Conservation (phyloP, 768 basidiomycete species). For the Termitomyces bulborhizus region DNA sequence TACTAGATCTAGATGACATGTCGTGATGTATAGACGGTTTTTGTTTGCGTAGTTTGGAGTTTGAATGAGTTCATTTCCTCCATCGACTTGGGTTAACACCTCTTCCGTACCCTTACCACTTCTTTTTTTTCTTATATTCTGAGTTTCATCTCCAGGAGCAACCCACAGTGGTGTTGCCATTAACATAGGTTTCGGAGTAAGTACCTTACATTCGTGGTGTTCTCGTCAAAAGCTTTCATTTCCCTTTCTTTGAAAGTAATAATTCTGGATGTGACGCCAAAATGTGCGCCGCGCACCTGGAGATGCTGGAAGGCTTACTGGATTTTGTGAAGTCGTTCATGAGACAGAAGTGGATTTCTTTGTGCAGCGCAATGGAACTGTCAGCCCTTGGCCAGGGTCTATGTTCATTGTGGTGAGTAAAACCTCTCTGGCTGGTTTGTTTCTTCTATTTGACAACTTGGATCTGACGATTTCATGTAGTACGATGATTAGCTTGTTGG, state of each 20-base stretch:
- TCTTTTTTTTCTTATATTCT: no score
- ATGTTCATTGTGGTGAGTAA: slow-evolving; percentile 25
- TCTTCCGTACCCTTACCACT: no score
- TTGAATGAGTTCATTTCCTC: no score
- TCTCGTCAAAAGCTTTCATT: not conserved
- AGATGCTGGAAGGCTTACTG: slow-evolving; percentile 29
- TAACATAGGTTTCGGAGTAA: no score
- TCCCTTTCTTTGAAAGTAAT: not conserved
- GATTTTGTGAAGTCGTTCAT: slow-evolving; percentile 22
- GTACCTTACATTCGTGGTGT: not conserved
- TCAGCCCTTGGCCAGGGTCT: slow-evolving; percentile 30
- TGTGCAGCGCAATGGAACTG: slow-evolving; percentile 25
- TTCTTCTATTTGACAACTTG: not conserved
- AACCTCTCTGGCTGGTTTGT: not conserved
- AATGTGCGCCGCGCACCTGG: slow-evolving; percentile 42
- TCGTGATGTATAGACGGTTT: no score
- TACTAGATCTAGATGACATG: no score
- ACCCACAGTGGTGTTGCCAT: no score
- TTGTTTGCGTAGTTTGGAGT: no score
- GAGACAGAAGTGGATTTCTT: slow-evolving; percentile 29
- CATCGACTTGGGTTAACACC: no score
- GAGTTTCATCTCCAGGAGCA: no score
- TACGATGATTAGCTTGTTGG: not conserved
- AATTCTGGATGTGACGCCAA: slow-evolving; percentile 1
- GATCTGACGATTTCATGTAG: not conserved